Evolutionary conservation across 2,329 filamentous ascomycete species (phyloP), one percentile per base, ranked within the genome.

Genomic region (Cordyceps tenuipes): DNA sequence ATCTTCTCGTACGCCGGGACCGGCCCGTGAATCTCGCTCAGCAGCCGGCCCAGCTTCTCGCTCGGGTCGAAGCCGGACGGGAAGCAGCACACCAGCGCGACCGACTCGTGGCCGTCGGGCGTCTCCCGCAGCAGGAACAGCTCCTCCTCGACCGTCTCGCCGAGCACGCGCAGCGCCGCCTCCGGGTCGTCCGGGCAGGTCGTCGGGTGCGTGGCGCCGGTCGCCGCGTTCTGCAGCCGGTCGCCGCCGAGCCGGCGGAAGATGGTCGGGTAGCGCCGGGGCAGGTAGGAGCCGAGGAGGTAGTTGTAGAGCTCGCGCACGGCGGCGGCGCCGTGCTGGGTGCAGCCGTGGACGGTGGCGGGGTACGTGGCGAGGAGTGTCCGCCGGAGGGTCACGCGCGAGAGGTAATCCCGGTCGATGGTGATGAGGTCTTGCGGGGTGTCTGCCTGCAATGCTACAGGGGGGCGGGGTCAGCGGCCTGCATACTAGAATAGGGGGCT

Each of bases 1-100:
- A 84, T 82, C 69, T 78, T 82, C 17, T 81, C 76, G 59, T 82
- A 83, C 0, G 72, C 72, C 0, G 82, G 82, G 43, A 84, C 81
- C 0, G 79, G 79, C 17, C 61, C 68, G 60, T 84, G 82, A 12
- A 83, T 79, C 23, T 80, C 78, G 48, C 68, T 68, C 21, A 84
- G 67, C 10, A 75, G 64, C 63, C 75, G 74, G 2, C 79, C 80
- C 31, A 84, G 68, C 67, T 83, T 83, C 2, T 67, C 51, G 0
- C 76, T 72, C 0, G 81, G 79, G 51, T 82, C 76, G 52, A 83
- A 83, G 0, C 80, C 81, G 0, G 76, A 71, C 0, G 81, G 79
- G 56, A 79, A 79, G 62, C 79, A 82, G 68, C 77, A 81, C 26
- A 81, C 63, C 44, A 81, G 82, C 0, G 80, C 81, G 1, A 77